phyloP scores from a whole-genome alignment of 208 protist species.

The Leishmania tarentolae region DNA sequence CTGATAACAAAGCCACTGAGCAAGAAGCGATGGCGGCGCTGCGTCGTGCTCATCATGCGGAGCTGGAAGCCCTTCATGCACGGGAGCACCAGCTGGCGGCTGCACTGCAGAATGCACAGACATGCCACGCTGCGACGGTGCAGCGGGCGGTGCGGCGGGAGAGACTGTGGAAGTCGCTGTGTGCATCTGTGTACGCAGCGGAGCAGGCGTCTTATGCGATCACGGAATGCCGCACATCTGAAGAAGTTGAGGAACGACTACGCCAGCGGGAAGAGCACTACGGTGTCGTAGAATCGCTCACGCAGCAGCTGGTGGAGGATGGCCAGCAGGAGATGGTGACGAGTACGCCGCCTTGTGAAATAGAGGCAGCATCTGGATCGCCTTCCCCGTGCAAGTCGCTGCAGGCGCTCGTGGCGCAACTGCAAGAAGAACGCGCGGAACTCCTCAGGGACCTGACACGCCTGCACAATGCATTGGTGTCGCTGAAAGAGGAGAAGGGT shows the following conservation, averaged over 20 bases:
- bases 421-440: slow-evolving; percentile 24
- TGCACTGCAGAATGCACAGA: slow-evolving; percentile 20
- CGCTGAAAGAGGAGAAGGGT: slow-evolving; percentile 1
- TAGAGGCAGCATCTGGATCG: neutral
- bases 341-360: neutral
- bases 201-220: slow-evolving; percentile 62
- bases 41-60: slow-evolving; percentile 22
- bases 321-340: neutral
- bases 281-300: slow-evolving; percentile 46
- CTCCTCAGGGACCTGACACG: slow-evolving; percentile 18
- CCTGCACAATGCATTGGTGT: slow-evolving; percentile 11
- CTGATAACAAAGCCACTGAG: neutral
- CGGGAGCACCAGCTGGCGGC: slow-evolving; percentile 45
- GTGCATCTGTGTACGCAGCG: slow-evolving; percentile 52
- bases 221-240: slow-evolving; percentile 34
- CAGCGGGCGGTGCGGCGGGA: slow-evolving; percentile 44
- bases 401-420: slow-evolving; percentile 10
- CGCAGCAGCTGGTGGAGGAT: slow-evolving; percentile 38
- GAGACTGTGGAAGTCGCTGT: slow-evolving; percentile 62
- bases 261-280: slow-evolving; percentile 47
- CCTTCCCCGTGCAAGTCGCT: slow-evolving; percentile 11
- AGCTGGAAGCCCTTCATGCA: slow-evolving; percentile 40
- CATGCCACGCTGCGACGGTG: slow-evolving; percentile 9
- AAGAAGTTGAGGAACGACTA: slow-evolving; percentile 39
- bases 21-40: neutral